phyloP scores from a whole-genome alignment of 805 yeast species.

The Aciculoconidium aculeatum region DNA sequence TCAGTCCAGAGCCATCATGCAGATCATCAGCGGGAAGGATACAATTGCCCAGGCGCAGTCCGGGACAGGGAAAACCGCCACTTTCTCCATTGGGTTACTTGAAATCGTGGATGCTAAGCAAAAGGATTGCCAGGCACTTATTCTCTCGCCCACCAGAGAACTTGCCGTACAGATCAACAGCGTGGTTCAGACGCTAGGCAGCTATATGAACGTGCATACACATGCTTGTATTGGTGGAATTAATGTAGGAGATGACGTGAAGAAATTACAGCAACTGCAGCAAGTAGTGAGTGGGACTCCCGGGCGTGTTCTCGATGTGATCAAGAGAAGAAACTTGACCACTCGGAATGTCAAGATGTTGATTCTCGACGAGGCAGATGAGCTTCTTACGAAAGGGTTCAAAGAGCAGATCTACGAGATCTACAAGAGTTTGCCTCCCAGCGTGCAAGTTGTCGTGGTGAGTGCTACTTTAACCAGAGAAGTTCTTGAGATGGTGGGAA shows the following conservation, averaged over 20 bases:
- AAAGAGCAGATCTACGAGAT: constrained; percentile 93
- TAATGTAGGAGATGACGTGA: constrained; percentile 78
- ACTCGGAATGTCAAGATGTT: constrained; percentile 87
- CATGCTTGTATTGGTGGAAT: constrained; percentile 99
- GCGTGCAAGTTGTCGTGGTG: constrained; percentile 87
- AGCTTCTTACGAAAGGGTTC: constrained; percentile 87
- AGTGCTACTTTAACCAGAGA: constrained; percentile 93
- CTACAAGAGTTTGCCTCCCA: constrained; percentile 75
- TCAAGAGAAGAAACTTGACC: constrained; percentile 78
- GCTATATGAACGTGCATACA: constrained; percentile 82
- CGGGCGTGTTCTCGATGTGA: constrained; percentile 96
- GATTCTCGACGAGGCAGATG: constrained; percentile 97
- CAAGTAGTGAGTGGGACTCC: constrained; percentile 98
- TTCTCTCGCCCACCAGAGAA: constrained; percentile 96
- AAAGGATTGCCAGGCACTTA: constrained; percentile 84
- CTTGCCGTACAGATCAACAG: constrained; percentile 93
- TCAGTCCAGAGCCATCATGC: constrained; percentile 75
- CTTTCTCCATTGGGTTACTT: constrained; percentile 69
- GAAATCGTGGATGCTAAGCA: constrained; percentile 68
- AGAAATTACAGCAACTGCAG: constrained; percentile 77
- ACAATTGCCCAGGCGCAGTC: constrained; percentile 81
- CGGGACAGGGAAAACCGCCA: constrained; percentile 90
- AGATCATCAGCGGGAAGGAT: constrained; percentile 70
- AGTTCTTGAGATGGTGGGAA: constrained; percentile 85
- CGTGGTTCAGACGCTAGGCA: constrained; percentile 85